Base-by-base conservation (phyloP, 768 basidiomycete genomes). In the Boletus huronensis region DNA sequence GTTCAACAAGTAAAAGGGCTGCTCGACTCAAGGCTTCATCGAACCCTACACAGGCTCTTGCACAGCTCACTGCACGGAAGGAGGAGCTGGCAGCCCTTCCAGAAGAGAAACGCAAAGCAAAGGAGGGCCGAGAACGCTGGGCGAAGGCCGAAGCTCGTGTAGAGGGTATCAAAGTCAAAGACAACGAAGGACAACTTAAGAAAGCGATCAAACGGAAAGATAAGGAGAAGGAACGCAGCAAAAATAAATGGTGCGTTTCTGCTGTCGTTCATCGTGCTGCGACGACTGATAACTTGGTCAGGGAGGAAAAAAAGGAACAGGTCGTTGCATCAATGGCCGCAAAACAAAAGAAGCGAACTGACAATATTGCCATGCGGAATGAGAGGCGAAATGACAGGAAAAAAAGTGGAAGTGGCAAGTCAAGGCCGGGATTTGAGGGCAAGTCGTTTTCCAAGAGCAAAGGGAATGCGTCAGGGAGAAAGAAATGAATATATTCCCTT, bases 131-230 rank as follows among this genome's bases (percentile, higher is more conserved):
- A 52, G 88, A 94, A 54, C 83, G 87, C 64, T 98, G 94, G 92
- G 83, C 83, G 46, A 96, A 95, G 73, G 93, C 95, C 0, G 84
- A 87, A 65, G 85, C 91, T 29, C 79, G 92, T 46, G 75, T 97
- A 54, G 91, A 90, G 51, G 97, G 97, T 2, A 86, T 87, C 45
- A 99, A 98, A 72, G 85, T 99, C 29, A 82, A 82, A 46, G 97
- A 98, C 62, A 90, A 95, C 61, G 92, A 93, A 67, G 68, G 61
- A 1, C 75, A 87, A 42, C 70, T 99, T 64, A 98, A 96, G 77
- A 98, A 97, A 75, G 93, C 93, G 39, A 84, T 82, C 8, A 98
- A 97, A 77, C 77, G 90, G 69, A 87, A 90, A 59, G 96, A 97
- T 72, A 95, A 96, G 70, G 85, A 85, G 62, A 98, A 98, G 69